Evolutionary conservation across 1,139 yeast species (phyloP), one percentile per base, ranked within the genome.

Genomic region (Yamadazyma jaroonii): DNA sequence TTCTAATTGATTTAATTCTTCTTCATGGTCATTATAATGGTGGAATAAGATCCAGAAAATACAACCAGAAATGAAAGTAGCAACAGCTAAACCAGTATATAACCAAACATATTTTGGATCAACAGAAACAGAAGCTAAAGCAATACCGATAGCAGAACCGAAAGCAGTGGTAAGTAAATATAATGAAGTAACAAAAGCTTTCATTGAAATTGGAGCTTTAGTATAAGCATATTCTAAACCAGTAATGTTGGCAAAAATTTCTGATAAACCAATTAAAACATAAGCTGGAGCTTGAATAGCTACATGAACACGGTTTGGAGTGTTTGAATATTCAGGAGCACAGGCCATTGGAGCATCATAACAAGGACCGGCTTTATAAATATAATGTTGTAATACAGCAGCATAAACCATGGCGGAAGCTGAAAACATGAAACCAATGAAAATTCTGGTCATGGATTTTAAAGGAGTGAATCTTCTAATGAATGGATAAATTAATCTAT

Each of bases 281-380:
- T 80, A 80, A 10, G 84, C 82, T 22, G 85, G 85, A 12, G 78
- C 65, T 60, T 80, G 86, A 34, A 77, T 59, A 34, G 83, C 84
- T 45, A 81, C 78, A 54, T 79, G 83, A 39, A 80, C 61, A 32
- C 64, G 60, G 56, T 78, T 77, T 39, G 81, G 80, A 27, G 63
- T 56, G 32, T 49, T 53, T 11, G 45, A 45, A 41, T 49, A 66
- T 27, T 56, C 53, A 15, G 57, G 56, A 25, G 47, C 54, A 57
- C 72, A 63, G 24, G 46, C 47, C 49, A 54, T 57, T 31, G 94
- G 90, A 38, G 54, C 48, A 44, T 80, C 77, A 50, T 80, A 87
- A 73, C 95, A 87, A 42, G 94, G 92, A 15, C 88, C 88, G 6
- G 85, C 69, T 34, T 63, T 57, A 65, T 88, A 88, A 46, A 89